Evolutionary conservation across 352 stramenopile genomes (phyloP).

Genomic region (Globisporangium radiosum): DNA sequence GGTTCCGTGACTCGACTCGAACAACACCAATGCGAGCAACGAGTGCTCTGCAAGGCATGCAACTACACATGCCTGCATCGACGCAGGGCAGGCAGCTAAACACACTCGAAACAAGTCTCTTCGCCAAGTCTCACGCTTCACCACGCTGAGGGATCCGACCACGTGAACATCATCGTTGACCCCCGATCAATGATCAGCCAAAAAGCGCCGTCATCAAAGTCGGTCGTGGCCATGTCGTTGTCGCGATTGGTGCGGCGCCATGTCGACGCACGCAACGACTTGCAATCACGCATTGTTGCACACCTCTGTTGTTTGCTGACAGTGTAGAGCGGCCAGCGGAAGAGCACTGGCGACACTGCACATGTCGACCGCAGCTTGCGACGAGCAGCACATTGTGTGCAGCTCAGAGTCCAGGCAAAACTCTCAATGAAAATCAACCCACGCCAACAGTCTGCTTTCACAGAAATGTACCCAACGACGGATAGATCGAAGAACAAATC

Average conservation of each 20-base stretch:
- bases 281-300: neutral
- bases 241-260: neutral
- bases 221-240: slow-evolving; percentile 5
- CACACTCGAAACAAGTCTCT: slow-evolving; percentile 8
- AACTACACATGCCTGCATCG: neutral
- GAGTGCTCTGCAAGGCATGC: neutral
- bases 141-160: neutral
- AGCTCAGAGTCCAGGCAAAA: too few relatives aligned
- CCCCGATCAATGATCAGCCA: slow-evolving; percentile 14
- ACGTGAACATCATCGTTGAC: neutral
- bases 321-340: too few relatives aligned
- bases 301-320: too few relatives aligned
- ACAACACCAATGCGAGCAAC: neutral
- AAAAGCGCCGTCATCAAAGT: slow-evolving; percentile 11
- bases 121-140: slow-evolving; percentile 1
- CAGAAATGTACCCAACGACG: too few relatives aligned
- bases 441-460: too few relatives aligned
- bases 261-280: neutral
- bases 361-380: too few relatives aligned
- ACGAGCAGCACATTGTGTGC: too few relatives aligned
- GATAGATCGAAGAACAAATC: too few relatives aligned
- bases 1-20: too few relatives aligned
- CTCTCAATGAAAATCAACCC: too few relatives aligned
- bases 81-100: neutral
- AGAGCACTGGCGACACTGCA: too few relatives aligned